These are phyloP conservation scores for Beauveria varroae DNA, from an alignment of 2,329 filamentous ascomycete species.

Conservation along the genomic window DNA sequence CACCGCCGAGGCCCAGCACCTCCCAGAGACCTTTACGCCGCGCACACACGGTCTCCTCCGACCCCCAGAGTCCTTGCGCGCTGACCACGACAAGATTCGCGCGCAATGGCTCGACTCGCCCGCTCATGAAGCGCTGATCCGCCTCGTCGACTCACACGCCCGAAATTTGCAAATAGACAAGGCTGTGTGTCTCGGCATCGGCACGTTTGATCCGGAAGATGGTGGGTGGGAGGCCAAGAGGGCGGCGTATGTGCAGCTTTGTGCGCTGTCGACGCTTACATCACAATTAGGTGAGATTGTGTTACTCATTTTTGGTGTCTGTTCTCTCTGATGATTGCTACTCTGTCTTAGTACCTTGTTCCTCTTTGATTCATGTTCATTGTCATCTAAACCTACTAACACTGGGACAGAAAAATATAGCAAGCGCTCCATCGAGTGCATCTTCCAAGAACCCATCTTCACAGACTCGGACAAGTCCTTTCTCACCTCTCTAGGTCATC, in stretches of 20 bases:
- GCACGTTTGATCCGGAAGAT: constrained; percentile 45
- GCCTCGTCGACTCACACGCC: constrained; percentile 23
- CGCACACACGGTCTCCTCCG: constrained; percentile 13
- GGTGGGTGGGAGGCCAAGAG: constrained; percentile 37
- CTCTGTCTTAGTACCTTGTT: neutral
- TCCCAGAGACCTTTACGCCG: constrained; percentile 8
- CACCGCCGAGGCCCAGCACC: neutral
- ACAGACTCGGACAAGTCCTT: constrained; percentile 41
- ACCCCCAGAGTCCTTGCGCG: constrained; percentile 20
- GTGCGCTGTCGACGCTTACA: constrained; percentile 43
- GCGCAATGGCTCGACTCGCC: constrained; percentile 21
- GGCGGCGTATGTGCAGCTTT: constrained; percentile 43
- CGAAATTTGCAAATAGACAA: constrained; percentile 21
- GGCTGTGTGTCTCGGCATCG: constrained; percentile 48
- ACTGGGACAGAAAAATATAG: neutral
- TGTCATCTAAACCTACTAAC: neutral
- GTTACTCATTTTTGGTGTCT: neutral
- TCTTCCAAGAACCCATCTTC: constrained; percentile 50
- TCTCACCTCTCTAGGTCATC: constrained; percentile 46
- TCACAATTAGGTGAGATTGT: constrained; percentile 30
- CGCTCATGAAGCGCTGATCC: constrained; percentile 24
- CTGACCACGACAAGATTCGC: constrained; percentile 22
- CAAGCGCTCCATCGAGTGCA: constrained; percentile 29
- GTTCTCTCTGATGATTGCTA: too few species aligned
- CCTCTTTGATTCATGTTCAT: neutral